Percentiles rank a stretch among this genome's conserved stretches.
phyloP scores from a whole-genome alignment of 106 monocot genomes.

The Allium sativum region DNA sequence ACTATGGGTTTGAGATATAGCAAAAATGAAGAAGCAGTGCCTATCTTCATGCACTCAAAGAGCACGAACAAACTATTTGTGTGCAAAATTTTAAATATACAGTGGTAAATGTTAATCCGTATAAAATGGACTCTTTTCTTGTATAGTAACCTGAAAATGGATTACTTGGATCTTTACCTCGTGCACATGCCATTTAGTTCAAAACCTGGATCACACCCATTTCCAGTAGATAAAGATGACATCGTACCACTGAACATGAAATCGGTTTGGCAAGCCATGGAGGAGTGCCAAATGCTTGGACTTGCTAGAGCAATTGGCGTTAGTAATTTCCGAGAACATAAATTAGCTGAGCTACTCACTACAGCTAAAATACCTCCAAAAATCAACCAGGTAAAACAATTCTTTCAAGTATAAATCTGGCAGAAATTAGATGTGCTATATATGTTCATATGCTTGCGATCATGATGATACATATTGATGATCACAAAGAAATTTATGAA shows the following conservation, averaged over 20 bases:
- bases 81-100: too few species aligned
- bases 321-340: slow-evolving; percentile 35
- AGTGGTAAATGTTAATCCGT: too few species aligned
- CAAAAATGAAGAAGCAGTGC: too few species aligned
- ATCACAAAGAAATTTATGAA: too few species aligned
- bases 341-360: slow-evolving; percentile 18
- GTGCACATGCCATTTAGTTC: slow-evolving; percentile 28
- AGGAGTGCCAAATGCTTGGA: slow-evolving; percentile 40
- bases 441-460: not conserved
- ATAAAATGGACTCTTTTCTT: too few species aligned
- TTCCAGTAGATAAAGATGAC: slow-evolving; percentile 23
- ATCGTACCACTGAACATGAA: slow-evolving; percentile 22
- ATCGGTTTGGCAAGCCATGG: slow-evolving; percentile 39
- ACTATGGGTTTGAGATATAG: too few species aligned
- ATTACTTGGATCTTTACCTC: slow-evolving; percentile 50
- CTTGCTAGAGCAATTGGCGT: slow-evolving; percentile 32
- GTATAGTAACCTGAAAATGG: slow-evolving; percentile 27
- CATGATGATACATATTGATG: too few species aligned
- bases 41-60: too few species aligned
- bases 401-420: not conserved
- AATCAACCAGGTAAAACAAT: slow-evolving; percentile 25
- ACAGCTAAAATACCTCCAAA: slow-evolving; percentile 22
- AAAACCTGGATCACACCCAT: slow-evolving; percentile 2
- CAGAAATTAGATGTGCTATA: not conserved
- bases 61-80: too few species aligned